phyloP scores from a whole-genome alignment of 2,329 filamentous ascomycete genomes.

The Lojkania enalia region DNA sequence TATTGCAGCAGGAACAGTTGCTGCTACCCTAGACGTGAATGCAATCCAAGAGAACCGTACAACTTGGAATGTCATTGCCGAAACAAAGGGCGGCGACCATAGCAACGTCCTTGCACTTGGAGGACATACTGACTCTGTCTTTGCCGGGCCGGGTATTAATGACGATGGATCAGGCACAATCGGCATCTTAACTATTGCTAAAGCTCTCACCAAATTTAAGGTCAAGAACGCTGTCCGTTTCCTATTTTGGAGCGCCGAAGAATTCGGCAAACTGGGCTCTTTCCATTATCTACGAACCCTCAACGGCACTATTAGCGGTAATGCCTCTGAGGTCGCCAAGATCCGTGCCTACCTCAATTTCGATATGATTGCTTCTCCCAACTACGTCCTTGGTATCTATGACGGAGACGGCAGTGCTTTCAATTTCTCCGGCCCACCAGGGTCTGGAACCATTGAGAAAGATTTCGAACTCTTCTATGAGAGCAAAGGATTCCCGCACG shows the following conservation, averaged over 20 bases:
- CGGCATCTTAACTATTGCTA: conserved; percentile 44
- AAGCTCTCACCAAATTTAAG: conserved; percentile 44
- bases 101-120: conserved; percentile 47
- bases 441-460: conserved; percentile 41
- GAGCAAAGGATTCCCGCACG: conserved; percentile 33
- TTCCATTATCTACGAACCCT: conserved; percentile 44
- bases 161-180: conserved; percentile 48
- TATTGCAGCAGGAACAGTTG: conserved; percentile 50
- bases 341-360: conserved; percentile 50
- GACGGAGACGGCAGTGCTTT: conserved; percentile 45
- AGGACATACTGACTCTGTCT: conserved; percentile 47
- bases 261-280: conserved; percentile 46
- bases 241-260: conserved; percentile 47
- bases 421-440: conserved; percentile 42
- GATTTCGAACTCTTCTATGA: conserved; percentile 44
- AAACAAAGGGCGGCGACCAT: conserved; percentile 46
- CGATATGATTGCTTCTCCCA: conserved; percentile 48
- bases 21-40: conserved; percentile 45
- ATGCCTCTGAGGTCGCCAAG: conserved; percentile 38
- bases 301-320: conserved; percentile 36
- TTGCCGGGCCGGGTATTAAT: conserved; percentile 49
- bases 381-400: conserved; percentile 46
- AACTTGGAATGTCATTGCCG: conserved; percentile 47
- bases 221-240: conserved; percentile 47
- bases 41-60: conserved; percentile 51